Evolutionary conservation across 345 rosid genomes (phyloP).

Genomic region (Acer saccharum): DNA sequence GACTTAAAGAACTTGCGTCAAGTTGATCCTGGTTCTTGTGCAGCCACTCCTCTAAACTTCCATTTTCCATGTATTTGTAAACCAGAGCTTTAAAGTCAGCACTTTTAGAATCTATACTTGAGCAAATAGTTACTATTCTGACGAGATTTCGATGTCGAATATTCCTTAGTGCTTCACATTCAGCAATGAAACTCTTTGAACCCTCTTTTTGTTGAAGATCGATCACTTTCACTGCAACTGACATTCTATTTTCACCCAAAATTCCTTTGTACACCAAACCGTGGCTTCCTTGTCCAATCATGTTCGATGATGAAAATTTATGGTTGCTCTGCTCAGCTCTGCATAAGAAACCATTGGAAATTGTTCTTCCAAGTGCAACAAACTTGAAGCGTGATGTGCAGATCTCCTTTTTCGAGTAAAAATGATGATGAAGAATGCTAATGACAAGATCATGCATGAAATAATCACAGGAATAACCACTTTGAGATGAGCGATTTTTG

Average conservation of each 20-base stretch:
- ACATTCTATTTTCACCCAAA: constrained; percentile 11
- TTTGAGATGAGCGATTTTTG: not conserved
- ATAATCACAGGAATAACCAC: not conserved
- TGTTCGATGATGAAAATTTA: no score
- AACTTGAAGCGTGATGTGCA: not conserved
- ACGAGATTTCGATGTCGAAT: constrained; percentile 49
- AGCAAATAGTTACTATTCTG: constrained; percentile 38
- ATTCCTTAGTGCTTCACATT: constrained; percentile 40
- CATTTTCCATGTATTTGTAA: constrained; percentile 23
- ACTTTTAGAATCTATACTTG: not conserved
- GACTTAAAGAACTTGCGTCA: no score
- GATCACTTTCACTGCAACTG: constrained; percentile 41
- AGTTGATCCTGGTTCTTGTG: no score
- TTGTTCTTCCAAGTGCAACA: not conserved
- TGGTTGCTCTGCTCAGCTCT: not conserved
- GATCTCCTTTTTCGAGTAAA: not conserved
- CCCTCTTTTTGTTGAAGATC: constrained; percentile 43
- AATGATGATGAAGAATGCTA: not conserved
- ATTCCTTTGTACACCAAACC: no score
- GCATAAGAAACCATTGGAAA: constrained; percentile 13
- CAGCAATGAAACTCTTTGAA: constrained; percentile 43
- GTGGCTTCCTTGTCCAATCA: no score
- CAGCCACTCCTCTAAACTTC: no score
- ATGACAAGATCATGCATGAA: not conserved
- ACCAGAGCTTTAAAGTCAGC: constrained; percentile 31